A percentile compares a stretch with the other conserved stretches of the same genome.
phyloP scores from a whole-genome alignment of 139 green algal species.

The Marvania coccoides region DNA sequence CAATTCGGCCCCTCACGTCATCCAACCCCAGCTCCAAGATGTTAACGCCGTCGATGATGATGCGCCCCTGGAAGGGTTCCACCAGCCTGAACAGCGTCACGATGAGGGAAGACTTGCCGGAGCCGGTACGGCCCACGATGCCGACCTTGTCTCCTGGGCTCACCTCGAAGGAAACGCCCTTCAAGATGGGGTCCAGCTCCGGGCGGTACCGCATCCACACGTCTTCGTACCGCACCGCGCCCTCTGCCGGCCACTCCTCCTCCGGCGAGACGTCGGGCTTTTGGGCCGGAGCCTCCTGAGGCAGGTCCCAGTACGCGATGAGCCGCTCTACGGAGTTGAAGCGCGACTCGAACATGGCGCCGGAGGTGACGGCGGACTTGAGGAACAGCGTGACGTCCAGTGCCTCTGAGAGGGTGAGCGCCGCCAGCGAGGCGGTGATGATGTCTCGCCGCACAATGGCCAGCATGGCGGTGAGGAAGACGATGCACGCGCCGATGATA shows the following conservation, averaged over 20 bases:
- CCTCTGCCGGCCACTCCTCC: slow-evolving; percentile 48
- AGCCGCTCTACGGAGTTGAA: slow-evolving; percentile 94
- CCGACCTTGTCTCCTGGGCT: slow-evolving; percentile 55
- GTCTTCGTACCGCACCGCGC: slow-evolving; percentile 48
- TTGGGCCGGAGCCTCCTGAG: slow-evolving; percentile 30
- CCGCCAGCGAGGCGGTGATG: slow-evolving; percentile 46
- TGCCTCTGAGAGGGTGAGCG: slow-evolving; percentile 47
- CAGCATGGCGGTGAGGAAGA: slow-evolving; percentile 48
- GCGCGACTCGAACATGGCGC: slow-evolving; percentile 74
- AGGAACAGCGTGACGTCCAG: slow-evolving; percentile 80
- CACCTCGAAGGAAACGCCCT: slow-evolving; percentile 40
- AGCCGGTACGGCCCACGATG: slow-evolving; percentile 81
- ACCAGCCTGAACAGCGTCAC: slow-evolving; percentile 80
- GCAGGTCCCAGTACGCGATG: slow-evolving; percentile 55
- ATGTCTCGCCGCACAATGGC: slow-evolving; percentile 33
- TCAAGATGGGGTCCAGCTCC: slow-evolving; percentile 75
- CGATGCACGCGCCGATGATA: slow-evolving; percentile 52
- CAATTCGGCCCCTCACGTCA: slow-evolving; percentile 63
- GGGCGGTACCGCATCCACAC: slow-evolving; percentile 81
- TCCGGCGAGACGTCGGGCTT: slow-evolving; percentile 3
- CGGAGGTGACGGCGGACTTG: slow-evolving; percentile 70
- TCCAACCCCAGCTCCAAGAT: slow-evolving; percentile 60
- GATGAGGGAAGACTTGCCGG: slow-evolving; percentile 79
- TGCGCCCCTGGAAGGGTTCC: slow-evolving; percentile 58
- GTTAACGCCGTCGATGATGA: slow-evolving; percentile 81